Evolutionary conservation across 2,329 filamentous ascomycete genomes (phyloP).

Genomic region (Aspergillus brasiliensis): DNA sequence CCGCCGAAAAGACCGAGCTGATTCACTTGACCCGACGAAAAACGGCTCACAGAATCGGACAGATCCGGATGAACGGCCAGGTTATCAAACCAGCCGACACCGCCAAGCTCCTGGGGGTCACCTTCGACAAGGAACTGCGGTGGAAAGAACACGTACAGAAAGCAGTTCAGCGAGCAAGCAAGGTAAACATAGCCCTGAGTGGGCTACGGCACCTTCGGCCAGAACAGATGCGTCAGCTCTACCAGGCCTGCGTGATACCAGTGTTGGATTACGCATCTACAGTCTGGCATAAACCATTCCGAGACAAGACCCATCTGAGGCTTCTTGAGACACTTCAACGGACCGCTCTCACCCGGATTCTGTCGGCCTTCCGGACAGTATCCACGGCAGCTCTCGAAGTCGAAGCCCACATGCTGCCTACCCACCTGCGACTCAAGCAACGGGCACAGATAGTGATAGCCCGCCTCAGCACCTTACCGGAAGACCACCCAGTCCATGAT

Average conservation of each 20-base stretch:
- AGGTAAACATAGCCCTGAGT: slow-evolving; percentile 17
- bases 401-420: slow-evolving; percentile 19
- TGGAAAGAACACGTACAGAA: slow-evolving; percentile 28
- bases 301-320: slow-evolving; percentile 22
- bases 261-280: slow-evolving; percentile 27
- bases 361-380: slow-evolving; percentile 24
- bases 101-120: slow-evolving; percentile 29
- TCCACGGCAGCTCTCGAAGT: slow-evolving; percentile 21
- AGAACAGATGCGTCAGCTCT: slow-evolving; percentile 26
- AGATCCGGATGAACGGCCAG: slow-evolving; percentile 20
- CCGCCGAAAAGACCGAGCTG: slow-evolving; percentile 32
- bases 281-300: slow-evolving; percentile 24
- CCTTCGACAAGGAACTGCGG: slow-evolving; percentile 27
- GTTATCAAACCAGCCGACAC: slow-evolving; percentile 17
- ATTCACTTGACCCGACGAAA: slow-evolving; percentile 31
- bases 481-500: slow-evolving; percentile 10
- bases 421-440: slow-evolving; percentile 8
- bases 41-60: slow-evolving; percentile 20
- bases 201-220: slow-evolving; percentile 24
- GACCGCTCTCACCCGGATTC: slow-evolving; percentile 20
- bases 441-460: too few species aligned
- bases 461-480: slow-evolving; percentile 14
- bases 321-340: slow-evolving; percentile 19
- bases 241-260: slow-evolving; percentile 25
- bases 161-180: slow-evolving; percentile 22